Conservation (phyloP, 2,329 filamentous ascomycete genomes). For the Leptodontidium sp. region DNA sequence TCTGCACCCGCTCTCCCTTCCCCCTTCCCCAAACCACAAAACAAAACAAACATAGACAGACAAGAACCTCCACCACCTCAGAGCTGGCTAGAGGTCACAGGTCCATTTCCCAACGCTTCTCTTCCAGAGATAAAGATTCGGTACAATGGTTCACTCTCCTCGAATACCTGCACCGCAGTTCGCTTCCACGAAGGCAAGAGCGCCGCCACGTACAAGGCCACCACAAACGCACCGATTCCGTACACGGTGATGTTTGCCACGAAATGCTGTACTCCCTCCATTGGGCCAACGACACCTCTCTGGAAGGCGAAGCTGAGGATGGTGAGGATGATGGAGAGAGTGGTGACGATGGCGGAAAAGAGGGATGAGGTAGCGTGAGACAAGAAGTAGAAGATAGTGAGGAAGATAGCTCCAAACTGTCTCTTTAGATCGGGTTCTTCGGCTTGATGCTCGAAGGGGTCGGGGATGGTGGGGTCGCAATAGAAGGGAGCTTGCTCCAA, state of each 20-base stretch:
- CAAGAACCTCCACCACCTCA: not conserved
- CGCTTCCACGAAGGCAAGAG: not conserved
- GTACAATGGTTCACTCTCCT: not conserved
- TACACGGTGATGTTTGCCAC: not conserved
- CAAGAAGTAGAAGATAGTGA: not conserved
- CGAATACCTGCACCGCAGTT: not conserved
- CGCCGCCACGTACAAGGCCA: not conserved
- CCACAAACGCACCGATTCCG: not conserved
- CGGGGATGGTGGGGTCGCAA: not conserved
- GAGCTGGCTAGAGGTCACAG: not conserved
- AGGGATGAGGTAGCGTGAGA: not conserved
- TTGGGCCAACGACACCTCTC: not conserved
- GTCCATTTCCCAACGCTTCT: slow-evolving; percentile 3
- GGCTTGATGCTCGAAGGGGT: slow-evolving; percentile 1
- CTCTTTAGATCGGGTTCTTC: not conserved
- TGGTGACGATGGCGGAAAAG: not conserved
- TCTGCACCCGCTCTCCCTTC: not conserved
- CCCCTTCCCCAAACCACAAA: not conserved
- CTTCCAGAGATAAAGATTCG: slow-evolving; percentile 3
- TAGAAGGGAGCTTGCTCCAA: slow-evolving; percentile 21
- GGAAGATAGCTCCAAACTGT: not conserved
- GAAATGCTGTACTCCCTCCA: not conserved
- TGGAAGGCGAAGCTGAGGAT: not conserved
- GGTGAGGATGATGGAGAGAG: not conserved
- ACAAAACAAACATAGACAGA: not conserved